Evolutionary conservation across 352 stramenopile genomes (phyloP).

Genomic region (Poterioochromonas sp.): DNA sequence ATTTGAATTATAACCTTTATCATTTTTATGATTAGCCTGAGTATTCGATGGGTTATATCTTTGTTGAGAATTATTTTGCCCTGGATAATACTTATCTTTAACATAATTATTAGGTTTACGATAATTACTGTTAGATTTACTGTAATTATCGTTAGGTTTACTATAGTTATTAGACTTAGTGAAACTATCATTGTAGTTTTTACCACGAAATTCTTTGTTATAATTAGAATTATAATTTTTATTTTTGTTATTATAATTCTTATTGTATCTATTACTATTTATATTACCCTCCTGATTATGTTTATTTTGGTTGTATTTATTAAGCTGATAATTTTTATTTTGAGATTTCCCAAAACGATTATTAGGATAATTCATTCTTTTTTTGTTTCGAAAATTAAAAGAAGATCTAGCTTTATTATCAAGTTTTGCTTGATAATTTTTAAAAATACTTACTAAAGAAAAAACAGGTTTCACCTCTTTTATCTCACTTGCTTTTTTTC

Average conservation of each 20-base stretch:
- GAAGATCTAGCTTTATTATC: conserved; percentile 31
- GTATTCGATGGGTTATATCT: conserved; percentile 31
- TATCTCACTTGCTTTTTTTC: conserved; percentile 31
- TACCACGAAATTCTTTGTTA: conserved; percentile 31
- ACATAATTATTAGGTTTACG: conserved; percentile 32
- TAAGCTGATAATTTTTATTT: conserved; percentile 32
- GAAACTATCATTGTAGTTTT: conserved; percentile 32
- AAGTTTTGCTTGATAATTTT: conserved; percentile 32
- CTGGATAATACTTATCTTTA: conserved; percentile 32
- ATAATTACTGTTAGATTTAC: conserved; percentile 32
- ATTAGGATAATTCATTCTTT: conserved; percentile 32
- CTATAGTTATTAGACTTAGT: conserved; percentile 32
- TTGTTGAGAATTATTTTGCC: conserved; percentile 31
- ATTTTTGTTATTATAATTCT: conserved; percentile 33
- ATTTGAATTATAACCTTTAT: conserved; percentile 32
- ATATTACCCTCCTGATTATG: conserved; percentile 31
- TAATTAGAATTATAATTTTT: conserved; percentile 33
- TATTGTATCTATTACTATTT: conserved; percentile 32
- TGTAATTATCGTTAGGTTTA: conserved; percentile 32
- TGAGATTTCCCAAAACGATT: conserved; percentile 31
- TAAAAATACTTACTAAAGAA: conserved; percentile 32
- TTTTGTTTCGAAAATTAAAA: conserved; percentile 32
- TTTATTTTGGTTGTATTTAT: conserved; percentile 32
- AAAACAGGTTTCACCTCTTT: conserved; percentile 31
- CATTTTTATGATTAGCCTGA: conserved; percentile 31